Base-by-base conservation (phyloP, 179 eudicot genomes). In the Gypsophila paniculata region DNA sequence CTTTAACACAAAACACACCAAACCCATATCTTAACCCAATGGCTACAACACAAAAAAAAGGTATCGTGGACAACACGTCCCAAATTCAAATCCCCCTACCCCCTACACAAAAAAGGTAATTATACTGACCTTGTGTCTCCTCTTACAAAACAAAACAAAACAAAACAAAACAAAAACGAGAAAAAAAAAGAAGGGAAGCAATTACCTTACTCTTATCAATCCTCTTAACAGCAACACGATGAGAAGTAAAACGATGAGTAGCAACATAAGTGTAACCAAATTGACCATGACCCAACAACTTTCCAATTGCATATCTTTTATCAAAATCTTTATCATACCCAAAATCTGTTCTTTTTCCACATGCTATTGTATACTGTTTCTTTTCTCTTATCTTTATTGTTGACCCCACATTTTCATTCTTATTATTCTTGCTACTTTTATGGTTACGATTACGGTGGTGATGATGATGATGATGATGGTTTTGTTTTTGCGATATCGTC, bases 191-290 rank as follows among this genome's bases (percentile, higher is more conserved):
- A 29, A 29, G 34, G 34, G 34, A 4, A 4, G 34, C 3, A 15
- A 44, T 77, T 77, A 94, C 99, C 94, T 94, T 94, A 49, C 78
- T 89, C 86, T 94, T 94, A 70, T 94, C 97, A 81, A 94, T 91
- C 75, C 74, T 91, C 87, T 91, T 94, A 62, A 94, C 99, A 42
- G 99, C 99, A 74, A 94, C 96, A 74, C 91, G 97, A 82, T 91
- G 87, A 18, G 87, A 92, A 70, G 77, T 86, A 65, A 78, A 76
- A 78, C 81, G 85, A 80, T 94, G 85, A 53, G 88, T 87, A 2
- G 97, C 99, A 72, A 87, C 92, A 76, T 91, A 94, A 2, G 99
- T 94, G 76, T 89, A 91, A 39, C 99, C 99, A 88, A 94, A 91
- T 82, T 94, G 99, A 2, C 99, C 97, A 80, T 91, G 99, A 3